A percentile compares a stretch with the other conserved stretches of the same genome.
Evolutionary conservation across 2,329 filamentous ascomycete genomes (phyloP).

Genomic region (Rutstroemia sp.): DNA sequence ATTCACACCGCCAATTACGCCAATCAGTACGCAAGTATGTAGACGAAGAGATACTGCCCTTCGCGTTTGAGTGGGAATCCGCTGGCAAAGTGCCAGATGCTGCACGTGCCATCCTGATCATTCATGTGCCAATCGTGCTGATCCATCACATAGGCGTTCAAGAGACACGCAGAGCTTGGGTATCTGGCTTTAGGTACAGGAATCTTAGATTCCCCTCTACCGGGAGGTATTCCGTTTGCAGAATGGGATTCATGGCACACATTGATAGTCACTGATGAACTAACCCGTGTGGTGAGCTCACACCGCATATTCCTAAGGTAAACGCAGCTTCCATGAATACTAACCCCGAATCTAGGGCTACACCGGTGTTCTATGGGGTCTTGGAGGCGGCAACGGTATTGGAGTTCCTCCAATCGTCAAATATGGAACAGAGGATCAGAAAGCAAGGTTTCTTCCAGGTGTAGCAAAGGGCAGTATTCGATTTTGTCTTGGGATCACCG

Average conservation of each 20-base stretch:
- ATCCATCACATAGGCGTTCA: conserved; percentile 18
- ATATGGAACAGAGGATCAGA: conserved; percentile 53
- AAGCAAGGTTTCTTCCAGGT: conserved; percentile 48
- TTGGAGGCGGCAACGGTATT: conserved; percentile 54
- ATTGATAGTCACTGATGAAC: conserved; percentile 48
- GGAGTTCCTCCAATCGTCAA: conserved; percentile 57
- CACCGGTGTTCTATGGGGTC: conserved; percentile 48
- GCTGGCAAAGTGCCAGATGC: conserved; percentile 42
- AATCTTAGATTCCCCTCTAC: conserved; percentile 33
- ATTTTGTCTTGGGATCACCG: conserved; percentile 59
- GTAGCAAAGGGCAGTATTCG: conserved; percentile 51
- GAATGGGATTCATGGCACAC: conserved; percentile 51
- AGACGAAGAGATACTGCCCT: conserved; percentile 48
- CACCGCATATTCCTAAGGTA: not conserved
- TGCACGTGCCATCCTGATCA: conserved; percentile 27
- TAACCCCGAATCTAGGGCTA: conserved; percentile 31
- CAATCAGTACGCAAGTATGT: conserved; percentile 50
- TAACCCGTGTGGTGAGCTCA: conserved; percentile 36
- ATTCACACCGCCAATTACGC: conserved; percentile 51
- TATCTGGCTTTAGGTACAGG: conserved; percentile 32
- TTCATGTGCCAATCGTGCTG: not conserved
- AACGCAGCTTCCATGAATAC: not conserved
- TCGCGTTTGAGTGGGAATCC: conserved; percentile 57
- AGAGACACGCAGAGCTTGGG: conserved; percentile 26
- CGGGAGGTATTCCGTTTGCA: conserved; percentile 38